Evolutionary conservation across 495 filamentous ascomycete species (phyloP).

Genomic region (Daldinia vernicosa): DNA sequence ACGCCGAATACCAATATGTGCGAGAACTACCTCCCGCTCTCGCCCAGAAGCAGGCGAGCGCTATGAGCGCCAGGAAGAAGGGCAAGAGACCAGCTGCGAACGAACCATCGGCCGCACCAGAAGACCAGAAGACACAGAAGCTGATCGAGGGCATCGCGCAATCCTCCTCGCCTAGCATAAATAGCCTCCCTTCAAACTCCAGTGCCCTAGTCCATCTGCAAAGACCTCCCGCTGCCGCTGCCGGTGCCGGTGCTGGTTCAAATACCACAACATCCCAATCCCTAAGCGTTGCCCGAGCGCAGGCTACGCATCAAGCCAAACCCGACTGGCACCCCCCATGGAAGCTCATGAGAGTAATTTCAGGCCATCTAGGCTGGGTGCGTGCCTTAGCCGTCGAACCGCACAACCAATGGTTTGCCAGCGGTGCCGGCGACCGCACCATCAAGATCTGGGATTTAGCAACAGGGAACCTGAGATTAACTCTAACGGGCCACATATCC

Average conservation of each 20-base stretch:
- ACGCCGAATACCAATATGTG: conserved; percentile 82
- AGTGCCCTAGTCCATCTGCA: conserved; percentile 67
- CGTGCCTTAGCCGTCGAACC: conserved; percentile 90
- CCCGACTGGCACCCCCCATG: conserved; percentile 97
- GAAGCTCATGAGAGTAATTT: conserved; percentile 98
- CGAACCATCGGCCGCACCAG: conserved; percentile 53
- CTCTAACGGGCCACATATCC: conserved; percentile 96
- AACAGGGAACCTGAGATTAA: conserved; percentile 80
- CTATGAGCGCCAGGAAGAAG: conserved; percentile 56
- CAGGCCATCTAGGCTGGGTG: conserved; percentile 97
- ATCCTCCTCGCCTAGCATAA: conserved; percentile 47
- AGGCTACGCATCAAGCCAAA: conserved; percentile 74
- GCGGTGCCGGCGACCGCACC: conserved; percentile 92
- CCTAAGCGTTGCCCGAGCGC: conserved; percentile 70
- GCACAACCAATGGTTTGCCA: conserved; percentile 97
- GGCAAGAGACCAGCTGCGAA: conserved; percentile 57
- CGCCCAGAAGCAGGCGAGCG: conserved; percentile 79
- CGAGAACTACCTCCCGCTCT: conserved; percentile 83
- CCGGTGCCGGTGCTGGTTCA: too few relatives aligned
- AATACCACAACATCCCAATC: conserved; percentile 36
- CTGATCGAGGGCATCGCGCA: conserved; percentile 73
- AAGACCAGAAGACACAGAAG: conserved; percentile 69
- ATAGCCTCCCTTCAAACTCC: conserved; percentile 55
- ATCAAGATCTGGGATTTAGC: conserved; percentile 99
- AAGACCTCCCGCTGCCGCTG: conserved; percentile 26